phyloP scores from a whole-genome alignment of 1,139 yeast species.

The Arxiozyma slooffiae region DNA sequence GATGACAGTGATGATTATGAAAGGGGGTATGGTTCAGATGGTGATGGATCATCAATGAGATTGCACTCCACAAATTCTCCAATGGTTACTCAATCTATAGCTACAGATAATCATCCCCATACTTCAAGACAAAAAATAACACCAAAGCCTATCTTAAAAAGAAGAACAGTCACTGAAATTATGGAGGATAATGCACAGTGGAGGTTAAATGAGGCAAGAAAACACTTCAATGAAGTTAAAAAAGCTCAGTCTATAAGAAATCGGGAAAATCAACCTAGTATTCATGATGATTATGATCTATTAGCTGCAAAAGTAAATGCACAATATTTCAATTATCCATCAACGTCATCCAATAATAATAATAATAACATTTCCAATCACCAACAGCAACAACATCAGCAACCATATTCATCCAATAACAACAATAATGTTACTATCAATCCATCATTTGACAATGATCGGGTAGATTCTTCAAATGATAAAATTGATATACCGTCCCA shows the following conservation, averaged over 20 bases:
- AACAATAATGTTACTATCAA: neutral
- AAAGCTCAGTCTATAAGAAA: slow-evolving; percentile 21
- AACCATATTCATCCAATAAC: neutral
- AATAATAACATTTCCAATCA: neutral
- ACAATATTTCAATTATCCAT: slow-evolving; percentile 34
- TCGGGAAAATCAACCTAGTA: slow-evolving; percentile 18
- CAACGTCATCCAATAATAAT: slow-evolving; percentile 5
- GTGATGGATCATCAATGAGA: slow-evolving; percentile 31
- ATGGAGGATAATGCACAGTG: slow-evolving; percentile 31
- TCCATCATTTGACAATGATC: neutral
- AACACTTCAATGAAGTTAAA: slow-evolving; percentile 24
- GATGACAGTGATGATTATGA: slow-evolving; percentile 23
- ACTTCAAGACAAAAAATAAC: slow-evolving; percentile 12
- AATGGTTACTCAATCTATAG: neutral
- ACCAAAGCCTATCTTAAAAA: slow-evolving; percentile 69
- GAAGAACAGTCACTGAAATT: slow-evolving; percentile 69
- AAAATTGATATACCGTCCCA: neutral
- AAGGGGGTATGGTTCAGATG: slow-evolving; percentile 34
- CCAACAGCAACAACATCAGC: slow-evolving; percentile 1
- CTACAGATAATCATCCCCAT: neutral
- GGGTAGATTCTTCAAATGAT: neutral
- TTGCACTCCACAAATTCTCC: slow-evolving; percentile 8
- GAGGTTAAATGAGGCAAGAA: slow-evolving; percentile 30
- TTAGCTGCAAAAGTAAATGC: slow-evolving; percentile 52
- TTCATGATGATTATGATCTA: slow-evolving; percentile 42